Base-by-base conservation (phyloP, 805 yeast genomes). In the Candida sanyiensis region DNA sequence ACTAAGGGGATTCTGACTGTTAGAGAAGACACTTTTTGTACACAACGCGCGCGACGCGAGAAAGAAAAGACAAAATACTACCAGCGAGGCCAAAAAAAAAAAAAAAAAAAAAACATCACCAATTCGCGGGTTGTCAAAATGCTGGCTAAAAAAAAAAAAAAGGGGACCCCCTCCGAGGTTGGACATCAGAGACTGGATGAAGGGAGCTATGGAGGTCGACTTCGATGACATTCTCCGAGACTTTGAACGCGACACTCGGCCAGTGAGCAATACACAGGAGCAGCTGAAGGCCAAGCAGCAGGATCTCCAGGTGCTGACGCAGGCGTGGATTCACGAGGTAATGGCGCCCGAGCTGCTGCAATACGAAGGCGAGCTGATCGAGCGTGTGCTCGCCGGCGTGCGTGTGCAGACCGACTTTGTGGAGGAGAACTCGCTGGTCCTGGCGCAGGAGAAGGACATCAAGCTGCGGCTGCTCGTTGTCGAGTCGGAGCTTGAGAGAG, bases 401-500 rank as follows among this genome's bases (percentile, higher is more conserved):
- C 74, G 83, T 39, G 66, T 66, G 33, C 89, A 86, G 58, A 77
- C 87, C 40, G 94, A 83, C 47, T 71, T 73, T 39, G 77, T 90
- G 27, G 90, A 83, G 50, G 69, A 77, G 36, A 84, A 86, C 49
- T 81, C 95, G 7, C 79, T 86, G 53, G 89, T 83, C 39, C 64
- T 83, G 27, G 75, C 75, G 35, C 67, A 70, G 30, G 79, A 78
- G 41, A 68, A 63, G 37, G 85, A 81, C 45, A 78, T 80, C 59
- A 89, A 89, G 54, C 61, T 90, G 42, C 81, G 84, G 42, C 66
- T 89, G 33, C 75, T 93, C 65, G 75, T 94, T 18, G 80, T 90
- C 49, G 98, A 93, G 55, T 82, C 94, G 11, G 97, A 93, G 50
- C 70, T 93, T 18, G 97, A 93, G 51, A 66, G 98, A 40, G 74